Base-by-base conservation (phyloP, 2,329 filamentous ascomycete species). In the Lecanoromycetidae sp. region DNA sequence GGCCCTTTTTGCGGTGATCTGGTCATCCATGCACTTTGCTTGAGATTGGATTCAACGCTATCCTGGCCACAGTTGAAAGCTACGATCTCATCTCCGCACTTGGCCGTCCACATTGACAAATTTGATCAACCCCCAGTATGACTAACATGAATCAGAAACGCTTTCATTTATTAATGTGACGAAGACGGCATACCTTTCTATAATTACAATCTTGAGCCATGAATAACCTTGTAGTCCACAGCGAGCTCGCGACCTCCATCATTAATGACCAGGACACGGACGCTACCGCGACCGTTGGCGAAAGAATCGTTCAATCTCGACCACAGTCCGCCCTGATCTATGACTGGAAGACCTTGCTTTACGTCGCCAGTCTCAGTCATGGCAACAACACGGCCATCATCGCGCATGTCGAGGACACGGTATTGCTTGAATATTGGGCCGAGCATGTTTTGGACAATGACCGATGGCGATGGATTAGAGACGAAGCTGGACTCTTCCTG, bases 381-480 rank as follows among this genome's bases (percentile, higher is more conserved):
- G 75, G 88, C 88, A 57, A 93, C 87, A 63, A 98, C 68, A 58
- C 71, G 70, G 62, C 76, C 75, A 61, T 81, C 88, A 57, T 94
- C 85, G 68, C 87, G 82, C 69, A 98, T 83, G 75, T 98, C 91
- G 54, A 98, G 83, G 66, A 98, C 90, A 64, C 91, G 88, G 83
- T 98, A 98, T 79, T 96, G 91, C 87, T 96, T 96, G 87, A 96
- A 95, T 74, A 96, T 81, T 55, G 91, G 91, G 61, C 90, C 91
- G 58, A 94, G 84, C 87, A 98, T 96, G 74, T 90, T 96, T 83
- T 98, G 91, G 62, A 98, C 90, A 55, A 96, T 80, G 52, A 98
- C 91, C 59, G 86, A 94, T 59, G 90, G 90, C 57, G 84, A 86
- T 56, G 91, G 91, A 83, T 94, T 93, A 71, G 86, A 88, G 73